Evolutionary conservation across 2,329 filamentous ascomycete species (phyloP).

Genomic region (Phaeophleospora eucalypticola): DNA sequence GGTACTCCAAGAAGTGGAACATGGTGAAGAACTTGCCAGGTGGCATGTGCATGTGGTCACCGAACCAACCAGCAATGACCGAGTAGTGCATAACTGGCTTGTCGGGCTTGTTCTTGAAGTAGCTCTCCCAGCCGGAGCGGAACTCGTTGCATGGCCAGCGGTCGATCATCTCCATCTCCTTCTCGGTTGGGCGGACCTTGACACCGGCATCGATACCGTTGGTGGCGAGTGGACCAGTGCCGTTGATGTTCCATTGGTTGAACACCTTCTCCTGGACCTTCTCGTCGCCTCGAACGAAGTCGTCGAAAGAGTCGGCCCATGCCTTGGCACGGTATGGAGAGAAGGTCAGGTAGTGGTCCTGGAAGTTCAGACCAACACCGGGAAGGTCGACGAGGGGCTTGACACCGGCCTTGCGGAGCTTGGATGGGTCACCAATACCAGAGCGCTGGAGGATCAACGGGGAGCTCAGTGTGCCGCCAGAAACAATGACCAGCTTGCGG

Average conservation of each 20-base stretch:
- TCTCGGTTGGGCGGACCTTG: constrained; percentile 66
- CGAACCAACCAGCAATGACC: constrained; percentile 62
- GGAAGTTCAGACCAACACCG: constrained; percentile 72
- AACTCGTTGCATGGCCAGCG: constrained; percentile 72
- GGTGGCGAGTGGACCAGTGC: constrained; percentile 71
- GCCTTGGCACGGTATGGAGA: constrained; percentile 69
- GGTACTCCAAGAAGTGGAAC: constrained; percentile 78
- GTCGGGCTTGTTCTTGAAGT: constrained; percentile 80
- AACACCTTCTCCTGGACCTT: constrained; percentile 69
- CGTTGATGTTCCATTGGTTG: constrained; percentile 74
- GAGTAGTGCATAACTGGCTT: constrained; percentile 86
- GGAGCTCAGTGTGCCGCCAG: constrained; percentile 67
- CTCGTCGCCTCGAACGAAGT: constrained; percentile 71
- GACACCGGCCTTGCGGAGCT: constrained; percentile 64
- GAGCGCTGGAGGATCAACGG: constrained; percentile 72
- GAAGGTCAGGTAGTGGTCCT: constrained; percentile 72
- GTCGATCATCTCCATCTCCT: constrained; percentile 66
- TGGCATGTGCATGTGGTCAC: constrained; percentile 58
- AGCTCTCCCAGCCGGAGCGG: constrained; percentile 69
- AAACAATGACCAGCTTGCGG: constrained; percentile 70
- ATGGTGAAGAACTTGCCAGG: constrained; percentile 78
- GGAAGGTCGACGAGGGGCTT: constrained; percentile 67
- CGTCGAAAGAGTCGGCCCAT: constrained; percentile 72
- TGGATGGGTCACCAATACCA: constrained; percentile 66
- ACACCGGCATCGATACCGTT: constrained; percentile 78